A percentile compares a stretch with the other conserved stretches of the same genome.
Conservation (phyloP, 2,329 filamentous ascomycete species). For the Phyllosticta paracitricarpa region DNA sequence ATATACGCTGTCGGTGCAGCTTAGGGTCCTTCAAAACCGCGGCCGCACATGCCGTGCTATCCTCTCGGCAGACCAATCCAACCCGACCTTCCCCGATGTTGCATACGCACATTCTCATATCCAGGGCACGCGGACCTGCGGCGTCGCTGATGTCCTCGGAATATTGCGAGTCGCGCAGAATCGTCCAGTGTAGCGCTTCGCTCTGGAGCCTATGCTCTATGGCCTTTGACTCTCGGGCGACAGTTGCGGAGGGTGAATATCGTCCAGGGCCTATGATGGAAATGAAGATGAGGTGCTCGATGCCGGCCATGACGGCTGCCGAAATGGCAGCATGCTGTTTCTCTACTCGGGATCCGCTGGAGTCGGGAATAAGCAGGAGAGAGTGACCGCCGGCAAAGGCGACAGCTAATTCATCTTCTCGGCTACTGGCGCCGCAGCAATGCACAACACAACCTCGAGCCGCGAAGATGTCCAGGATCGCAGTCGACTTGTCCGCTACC, state of each 20-base stretch:
- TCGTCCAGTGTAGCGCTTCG: not conserved
- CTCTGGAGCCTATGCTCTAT: constrained; percentile 1
- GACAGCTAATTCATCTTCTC: not conserved
- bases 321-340: constrained; percentile 1
- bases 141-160: constrained; percentile 4
- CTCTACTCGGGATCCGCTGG: not conserved
- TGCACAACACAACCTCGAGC: not conserved
- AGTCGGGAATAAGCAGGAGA: constrained; percentile 3
- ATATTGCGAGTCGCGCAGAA: constrained; percentile 8
- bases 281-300: constrained; percentile 4
- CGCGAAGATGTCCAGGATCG: constrained; percentile 1
- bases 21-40: not conserved
- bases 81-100: constrained; percentile 1
- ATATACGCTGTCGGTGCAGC: not conserved
- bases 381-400: constrained; percentile 3
- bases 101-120: not conserved
- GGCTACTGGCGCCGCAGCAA: not conserved
- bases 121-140: not conserved
- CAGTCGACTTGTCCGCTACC: not conserved
- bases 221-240: constrained; percentile 3
- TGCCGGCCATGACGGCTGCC: not conserved
- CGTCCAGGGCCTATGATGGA: constrained; percentile 2
- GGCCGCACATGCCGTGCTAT: constrained; percentile 4
- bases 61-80: constrained; percentile 1
- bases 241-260: not conserved